These are phyloP conservation scores for Allium fistulosum DNA, from an alignment of 106 monocot genomes.

Conservation along the genomic window DNA sequence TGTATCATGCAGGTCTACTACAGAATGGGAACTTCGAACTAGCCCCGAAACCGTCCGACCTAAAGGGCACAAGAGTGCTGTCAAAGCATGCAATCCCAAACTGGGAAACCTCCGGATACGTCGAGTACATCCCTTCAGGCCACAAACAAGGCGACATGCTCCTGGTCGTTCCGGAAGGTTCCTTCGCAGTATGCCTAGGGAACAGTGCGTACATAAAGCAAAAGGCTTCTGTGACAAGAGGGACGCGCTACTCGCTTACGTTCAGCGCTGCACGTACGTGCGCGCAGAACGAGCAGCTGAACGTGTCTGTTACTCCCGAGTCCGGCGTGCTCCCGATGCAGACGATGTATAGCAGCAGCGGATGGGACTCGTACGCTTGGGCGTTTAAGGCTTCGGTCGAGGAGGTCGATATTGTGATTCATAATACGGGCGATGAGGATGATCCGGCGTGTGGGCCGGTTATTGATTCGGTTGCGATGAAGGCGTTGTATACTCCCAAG, in stretches of 20 bases:
- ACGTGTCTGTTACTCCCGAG: slow-evolving; percentile 36
- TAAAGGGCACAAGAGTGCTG: slow-evolving; percentile 30
- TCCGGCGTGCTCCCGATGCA: slow-evolving; percentile 43
- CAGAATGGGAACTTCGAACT: slow-evolving; percentile 34
- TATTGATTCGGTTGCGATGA: slow-evolving; percentile 55
- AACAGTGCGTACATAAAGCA: slow-evolving; percentile 44
- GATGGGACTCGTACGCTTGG: slow-evolving; percentile 71
- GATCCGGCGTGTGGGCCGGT: slow-evolving; percentile 65
- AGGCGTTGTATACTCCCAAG: slow-evolving; percentile 25
- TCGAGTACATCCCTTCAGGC: slow-evolving; percentile 50
- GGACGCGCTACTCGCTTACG: slow-evolving; percentile 14
- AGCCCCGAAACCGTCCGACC: slow-evolving; percentile 17
- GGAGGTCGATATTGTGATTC: slow-evolving; percentile 31
- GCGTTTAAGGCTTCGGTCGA: slow-evolving; percentile 26
- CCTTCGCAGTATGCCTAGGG: slow-evolving; percentile 40
- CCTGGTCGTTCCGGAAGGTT: slow-evolving; percentile 42
- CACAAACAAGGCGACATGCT: slow-evolving; percentile 60
- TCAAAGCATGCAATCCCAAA: slow-evolving; percentile 19
- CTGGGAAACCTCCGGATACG: slow-evolving; percentile 48
- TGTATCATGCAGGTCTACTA: slow-evolving; percentile 9
- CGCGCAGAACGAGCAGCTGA: slow-evolving; percentile 52
- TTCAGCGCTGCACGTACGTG: slow-evolving; percentile 58
- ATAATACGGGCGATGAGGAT: slow-evolving; percentile 32
- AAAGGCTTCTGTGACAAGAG: slow-evolving; percentile 3
- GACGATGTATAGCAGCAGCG: slow-evolving; percentile 55